Evolutionary conservation across 2,329 filamentous ascomycete species (phyloP), one percentile per base, ranked within the genome.

Genomic region (Alternaria rosae): DNA sequence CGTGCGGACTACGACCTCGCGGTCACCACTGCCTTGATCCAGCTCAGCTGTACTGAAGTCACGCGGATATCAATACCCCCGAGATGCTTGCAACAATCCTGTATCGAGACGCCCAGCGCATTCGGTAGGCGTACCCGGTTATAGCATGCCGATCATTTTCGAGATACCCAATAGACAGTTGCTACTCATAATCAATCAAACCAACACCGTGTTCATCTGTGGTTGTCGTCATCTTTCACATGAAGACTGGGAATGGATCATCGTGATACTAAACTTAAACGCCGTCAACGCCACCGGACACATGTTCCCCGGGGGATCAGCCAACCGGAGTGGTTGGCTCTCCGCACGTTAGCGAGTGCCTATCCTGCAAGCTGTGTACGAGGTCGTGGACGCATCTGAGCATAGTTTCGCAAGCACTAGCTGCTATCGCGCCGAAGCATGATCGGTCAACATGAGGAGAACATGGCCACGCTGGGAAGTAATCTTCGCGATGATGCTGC

Each of bases 281-380:
- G 43, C 59, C 25, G 57, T 60, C 15, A 43, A 44, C 55, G 58
- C 51, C 48, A 38, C 44, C 50, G 54, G 51, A 57, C 21, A n/a
- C 32, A 26, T 44, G 43, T 30, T 42, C 44, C 59, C 20, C 47
- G 28, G 13, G 30, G 13, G 21, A 32, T 38, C 58, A 65, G 54
- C 66, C 64, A 68, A 68, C 61, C 66, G 61, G 66, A 68, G 64
- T 47, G 42, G 57, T 23, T 60, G 48, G 53, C 52, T 54, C 66
- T 64, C 66, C 66, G 64, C 64, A 57, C 21, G 35, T 50, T 43
- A 57, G 56, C 59, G 54, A 62, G 38, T 32, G 23, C 20, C 21
- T 23, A 30, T 52, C 28, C 17, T 20, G 57, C 43, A 47, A 38
- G 42, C 25, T 20, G 44, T 52, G 51, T 43, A 32, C 26, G 43